Evolutionary conservation across 805 yeast genomes (phyloP).

Genomic region (Metschnikowia dekortorum): DNA sequence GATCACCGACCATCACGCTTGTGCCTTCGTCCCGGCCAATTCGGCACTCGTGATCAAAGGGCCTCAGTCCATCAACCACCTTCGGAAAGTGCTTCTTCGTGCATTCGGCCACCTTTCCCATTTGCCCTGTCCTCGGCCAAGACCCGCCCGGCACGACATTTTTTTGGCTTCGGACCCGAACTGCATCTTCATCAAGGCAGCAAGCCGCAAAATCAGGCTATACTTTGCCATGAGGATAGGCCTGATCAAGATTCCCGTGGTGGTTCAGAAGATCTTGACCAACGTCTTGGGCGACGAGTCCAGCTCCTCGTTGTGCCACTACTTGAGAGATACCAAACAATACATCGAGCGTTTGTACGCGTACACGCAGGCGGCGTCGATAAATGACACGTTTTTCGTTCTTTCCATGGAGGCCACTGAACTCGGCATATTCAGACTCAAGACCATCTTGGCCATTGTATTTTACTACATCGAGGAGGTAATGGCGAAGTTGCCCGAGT

Average conservation of each 20-base stretch:
- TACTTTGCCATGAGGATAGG: constrained; percentile 37
- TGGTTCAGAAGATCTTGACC: constrained; percentile 46
- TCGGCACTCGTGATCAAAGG: constrained; percentile 61
- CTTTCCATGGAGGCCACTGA: constrained; percentile 48
- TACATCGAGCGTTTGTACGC: constrained; percentile 39
- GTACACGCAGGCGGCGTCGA: constrained; percentile 35
- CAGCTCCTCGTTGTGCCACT: constrained; percentile 43
- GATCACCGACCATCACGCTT: constrained; percentile 37
- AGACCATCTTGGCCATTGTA: constrained; percentile 29
- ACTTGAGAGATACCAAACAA: constrained; percentile 27
- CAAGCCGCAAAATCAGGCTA: constrained; percentile 35
- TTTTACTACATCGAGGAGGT: constrained; percentile 24
- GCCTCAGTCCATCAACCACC: constrained; percentile 56
- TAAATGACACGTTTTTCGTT: constrained; percentile 37
- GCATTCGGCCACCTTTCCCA: not conserved
- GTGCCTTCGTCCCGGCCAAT: constrained; percentile 42
- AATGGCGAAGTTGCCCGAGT: not conserved
- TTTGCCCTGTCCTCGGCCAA: not conserved
- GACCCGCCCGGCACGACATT: constrained; percentile 1
- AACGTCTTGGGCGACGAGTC: constrained; percentile 63
- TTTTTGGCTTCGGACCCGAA: constrained; percentile 9
- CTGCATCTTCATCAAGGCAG: constrained; percentile 36
- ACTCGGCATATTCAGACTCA: constrained; percentile 39
- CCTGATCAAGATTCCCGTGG: constrained; percentile 3
- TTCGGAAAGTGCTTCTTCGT: constrained; percentile 50